phyloP scores from a whole-genome alignment of 1,284 basidiomycete genomes.

The Heterobasidion occidentale region DNA sequence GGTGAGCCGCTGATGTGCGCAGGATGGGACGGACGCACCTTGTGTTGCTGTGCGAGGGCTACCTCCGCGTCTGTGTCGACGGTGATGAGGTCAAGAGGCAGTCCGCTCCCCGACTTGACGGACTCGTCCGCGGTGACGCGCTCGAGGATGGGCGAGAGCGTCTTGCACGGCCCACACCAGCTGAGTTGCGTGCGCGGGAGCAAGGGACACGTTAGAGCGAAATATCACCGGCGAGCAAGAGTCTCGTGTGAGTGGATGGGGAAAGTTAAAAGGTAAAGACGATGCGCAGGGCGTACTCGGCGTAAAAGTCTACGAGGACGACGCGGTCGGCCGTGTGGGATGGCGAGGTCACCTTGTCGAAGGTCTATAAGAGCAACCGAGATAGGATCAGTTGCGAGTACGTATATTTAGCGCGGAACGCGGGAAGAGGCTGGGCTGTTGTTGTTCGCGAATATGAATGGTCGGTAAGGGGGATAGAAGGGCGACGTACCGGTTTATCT shows the following conservation, averaged over 20 bases:
- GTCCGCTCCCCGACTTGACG: constrained; percentile 42
- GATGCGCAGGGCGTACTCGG: constrained; percentile 44
- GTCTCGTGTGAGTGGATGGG: neutral
- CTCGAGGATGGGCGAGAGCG: constrained; percentile 58
- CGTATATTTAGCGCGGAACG: neutral
- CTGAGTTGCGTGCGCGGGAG: constrained; percentile 24
- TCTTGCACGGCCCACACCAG: constrained; percentile 70
- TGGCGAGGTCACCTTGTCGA: constrained; percentile 31
- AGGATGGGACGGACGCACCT: constrained; percentile 26
- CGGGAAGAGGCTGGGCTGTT: neutral
- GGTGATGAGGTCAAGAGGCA: constrained; percentile 59
- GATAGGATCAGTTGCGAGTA: neutral
- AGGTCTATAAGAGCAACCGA: constrained; percentile 30
- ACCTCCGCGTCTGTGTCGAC: constrained; percentile 52
- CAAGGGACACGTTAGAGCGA: neutral
- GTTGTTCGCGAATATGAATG: neutral
- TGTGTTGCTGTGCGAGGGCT: constrained; percentile 39
- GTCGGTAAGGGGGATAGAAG: neutral
- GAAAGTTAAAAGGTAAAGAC: neutral
- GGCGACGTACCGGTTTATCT: constrained; percentile 20
- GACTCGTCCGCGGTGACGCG: constrained; percentile 36
- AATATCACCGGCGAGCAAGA: neutral
- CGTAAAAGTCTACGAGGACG: constrained; percentile 70
- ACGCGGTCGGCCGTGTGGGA: constrained; percentile 36
- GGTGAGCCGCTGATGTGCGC: neutral